Evolutionary conservation across 305 asterid species (phyloP), one percentile per base, ranked within the genome.

Genomic region (Solanum hybrid): DNA sequence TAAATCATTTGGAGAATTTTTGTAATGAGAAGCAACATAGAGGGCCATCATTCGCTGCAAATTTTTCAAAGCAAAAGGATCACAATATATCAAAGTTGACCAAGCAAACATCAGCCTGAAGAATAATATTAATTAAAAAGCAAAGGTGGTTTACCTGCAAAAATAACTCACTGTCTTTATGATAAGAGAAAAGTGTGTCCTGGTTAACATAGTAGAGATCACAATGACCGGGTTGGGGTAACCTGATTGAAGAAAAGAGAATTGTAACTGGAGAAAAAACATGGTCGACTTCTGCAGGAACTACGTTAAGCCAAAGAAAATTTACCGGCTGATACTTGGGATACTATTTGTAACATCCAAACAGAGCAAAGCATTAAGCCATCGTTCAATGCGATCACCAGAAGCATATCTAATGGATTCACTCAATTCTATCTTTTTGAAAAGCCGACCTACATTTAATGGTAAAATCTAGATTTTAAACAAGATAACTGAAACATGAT

Each of bases 321-420:
- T 51, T 51, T 88, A 96, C 99, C 98, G 92, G 92, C 94, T 94
- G 93, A 97, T 95, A 84, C 93, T 92, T 29, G 99, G 99, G 90
- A 95, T 90, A 77, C 93, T 92, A 90, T 91, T 94, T 22, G 99
- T 89, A 12, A 92, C 98, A 94, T 97, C 98, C 95, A 97, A 90
- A 93, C 99, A 97, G 80, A 97, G 96, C 90, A 96, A 94, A 91
- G 90, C 92, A 90, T 97, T 89, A 91, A 97, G 98, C 99, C 99
- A 97, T 33, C 93, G 94, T 92, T 97, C 99, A 85, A 97, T 93
- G 89, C 96, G 96, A 95, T 97, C 99, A 37, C 99, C 96, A 89
- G 98, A 93, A 88, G 99, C 98, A 92, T 97, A 97, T 97, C 99
- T 95, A 92, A 97, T 96, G 34, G 99, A 95, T 94, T 97, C 99